Evolutionary conservation across 495 filamentous ascomycete genomes (phyloP).

Genomic region (Penicillium lividum): DNA sequence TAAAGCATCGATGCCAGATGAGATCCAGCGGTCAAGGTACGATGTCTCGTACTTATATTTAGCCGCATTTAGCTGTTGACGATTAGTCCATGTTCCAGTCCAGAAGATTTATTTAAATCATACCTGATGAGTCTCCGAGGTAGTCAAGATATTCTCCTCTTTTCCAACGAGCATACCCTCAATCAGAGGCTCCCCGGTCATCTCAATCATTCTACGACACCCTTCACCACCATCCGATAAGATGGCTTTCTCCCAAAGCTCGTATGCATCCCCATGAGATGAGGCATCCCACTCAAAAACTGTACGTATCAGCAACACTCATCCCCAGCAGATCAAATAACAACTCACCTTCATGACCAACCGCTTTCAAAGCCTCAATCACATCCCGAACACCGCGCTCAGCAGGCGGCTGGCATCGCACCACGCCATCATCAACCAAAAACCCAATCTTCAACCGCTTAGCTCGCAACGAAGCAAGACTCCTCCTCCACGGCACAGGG

Average conservation of each 20-base stretch:
- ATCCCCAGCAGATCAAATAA: not conserved
- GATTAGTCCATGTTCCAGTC: not conserved
- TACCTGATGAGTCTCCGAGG: slow-evolving; percentile 29
- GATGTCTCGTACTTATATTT: slow-evolving; percentile 34
- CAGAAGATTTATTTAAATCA: not conserved
- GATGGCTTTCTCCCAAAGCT: slow-evolving; percentile 52
- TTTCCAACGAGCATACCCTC: slow-evolving; percentile 50
- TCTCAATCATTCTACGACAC: slow-evolving; percentile 46
- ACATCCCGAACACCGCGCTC: slow-evolving; percentile 43
- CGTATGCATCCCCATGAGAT: slow-evolving; percentile 31
- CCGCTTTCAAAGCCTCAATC: slow-evolving; percentile 40
- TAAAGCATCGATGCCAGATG: slow-evolving; percentile 64
- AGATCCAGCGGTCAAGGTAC: slow-evolving; percentile 55
- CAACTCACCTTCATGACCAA: slow-evolving; percentile 45
- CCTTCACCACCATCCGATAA: slow-evolving; percentile 61
- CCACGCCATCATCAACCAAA: slow-evolving; percentile 54
- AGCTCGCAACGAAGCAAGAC: slow-evolving; percentile 24
- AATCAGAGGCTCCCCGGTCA: slow-evolving; percentile 59
- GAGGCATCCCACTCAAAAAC: slow-evolving; percentile 49
- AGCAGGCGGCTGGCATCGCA: slow-evolving; percentile 58
- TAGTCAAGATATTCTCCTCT: slow-evolving; percentile 30
- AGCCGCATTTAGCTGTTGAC: slow-evolving; percentile 31
- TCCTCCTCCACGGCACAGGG: slow-evolving; percentile 46
- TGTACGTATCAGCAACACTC: slow-evolving; percentile 8
- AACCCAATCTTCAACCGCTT: slow-evolving; percentile 51